Evolutionary conservation across 345 rosid species (phyloP), one percentile per base, ranked within the genome.

Genomic region (Salix purpurea): DNA sequence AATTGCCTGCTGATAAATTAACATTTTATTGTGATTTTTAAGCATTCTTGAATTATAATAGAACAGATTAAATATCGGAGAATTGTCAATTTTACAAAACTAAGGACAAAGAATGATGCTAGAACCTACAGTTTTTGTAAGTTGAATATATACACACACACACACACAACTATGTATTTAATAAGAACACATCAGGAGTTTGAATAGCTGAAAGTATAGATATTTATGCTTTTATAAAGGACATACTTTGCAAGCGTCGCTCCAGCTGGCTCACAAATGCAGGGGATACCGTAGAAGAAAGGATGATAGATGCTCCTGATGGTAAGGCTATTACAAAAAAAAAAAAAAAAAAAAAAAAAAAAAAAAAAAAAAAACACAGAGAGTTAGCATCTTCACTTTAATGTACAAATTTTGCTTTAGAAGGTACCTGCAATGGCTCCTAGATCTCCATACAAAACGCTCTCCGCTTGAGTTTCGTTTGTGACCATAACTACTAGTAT

Each of bases 261-360:
- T 91, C 93, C 71, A 95, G 90, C 75, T 90, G 92, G 82, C 79
- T 80, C 81, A 91, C 92, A 30, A 87, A 95, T 67, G 85, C 90
- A 13, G 96, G 97, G 83, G 97, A 92, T 66, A 95, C 99, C 6
- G 99, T 95, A 77, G 99, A 95, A 73, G 97, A 87, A 79, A 95
- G 92, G 76, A 95, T 76, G 74, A 95, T 74, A 76, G 93, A 78
- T 83, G 94, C 84, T 82, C 97, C 97, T 64, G 89, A 76, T 74
- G 90, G 91, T 82, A 92, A 94, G 40, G 81, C 99, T 95, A 76
- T 37, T 34, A 34, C 34, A 83, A 73, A 78, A 73, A 74, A 61
- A 73, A 78, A 73, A 74, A 61, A 73, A 78, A 73, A 74, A 61
- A 73, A 78, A 73, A 74, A 61, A 73, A 78, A 73, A 74, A 61